These are phyloP conservation scores for Alternaria panax DNA, from an alignment of 2,329 filamentous ascomycete genomes.

Conservation along the genomic window DNA sequence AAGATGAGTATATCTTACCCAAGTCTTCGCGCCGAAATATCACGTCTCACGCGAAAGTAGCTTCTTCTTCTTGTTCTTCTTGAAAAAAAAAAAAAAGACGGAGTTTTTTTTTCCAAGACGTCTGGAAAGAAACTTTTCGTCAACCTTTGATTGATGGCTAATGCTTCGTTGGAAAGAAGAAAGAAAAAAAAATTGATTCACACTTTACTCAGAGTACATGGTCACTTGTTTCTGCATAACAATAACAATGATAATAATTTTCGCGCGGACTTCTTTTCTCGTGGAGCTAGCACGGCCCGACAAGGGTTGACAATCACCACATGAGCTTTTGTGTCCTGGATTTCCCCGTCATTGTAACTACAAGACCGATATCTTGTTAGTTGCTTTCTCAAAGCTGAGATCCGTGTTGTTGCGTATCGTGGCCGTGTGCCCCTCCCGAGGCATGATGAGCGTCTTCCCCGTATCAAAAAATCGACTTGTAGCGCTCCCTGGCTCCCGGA, in stretches of 20 bases:
- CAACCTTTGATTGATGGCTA: too few relatives aligned
- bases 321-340: too few relatives aligned
- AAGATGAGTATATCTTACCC: background rate
- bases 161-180: too few relatives aligned
- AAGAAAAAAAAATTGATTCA: too few relatives aligned
- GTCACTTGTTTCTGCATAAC: constrained; percentile 3
- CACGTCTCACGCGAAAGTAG: background rate
- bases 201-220: constrained; percentile 1
- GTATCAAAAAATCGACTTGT: background rate
- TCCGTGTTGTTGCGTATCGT: background rate
- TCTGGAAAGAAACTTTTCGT: too few relatives aligned
- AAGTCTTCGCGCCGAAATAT: background rate
- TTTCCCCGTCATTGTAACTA: too few relatives aligned
- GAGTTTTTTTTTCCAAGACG: too few relatives aligned
- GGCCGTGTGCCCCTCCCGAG: background rate
- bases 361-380: background rate
- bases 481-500: background rate
- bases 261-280: too few relatives aligned
- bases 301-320: too few relatives aligned
- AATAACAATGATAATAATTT: too few relatives aligned
- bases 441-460: background rate
- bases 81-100: too few relatives aligned
- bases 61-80: too few relatives aligned
- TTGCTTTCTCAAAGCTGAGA: background rate
- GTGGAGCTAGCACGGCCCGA: background rate